Base-by-base conservation (phyloP, 2,329 filamentous ascomycete species). In the Teratosphaeria pseudoeucalypti region DNA sequence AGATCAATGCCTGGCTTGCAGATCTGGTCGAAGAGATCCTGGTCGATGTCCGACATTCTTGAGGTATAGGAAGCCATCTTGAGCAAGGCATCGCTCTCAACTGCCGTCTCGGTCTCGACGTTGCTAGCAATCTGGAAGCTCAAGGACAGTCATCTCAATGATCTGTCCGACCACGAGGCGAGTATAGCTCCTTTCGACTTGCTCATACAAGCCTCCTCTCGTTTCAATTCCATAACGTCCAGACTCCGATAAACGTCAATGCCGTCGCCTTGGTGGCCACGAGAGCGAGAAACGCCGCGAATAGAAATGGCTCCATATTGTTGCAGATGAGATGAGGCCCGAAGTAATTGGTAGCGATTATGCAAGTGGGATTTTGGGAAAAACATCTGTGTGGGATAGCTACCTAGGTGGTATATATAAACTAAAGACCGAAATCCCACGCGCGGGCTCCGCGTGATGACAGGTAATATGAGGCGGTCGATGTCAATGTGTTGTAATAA, bases 11-110 rank as follows among this genome's bases (percentile, higher is more conserved):
- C 89, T 68, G 90, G 81, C 2, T 75, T 68, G 57, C 90, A 84
- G 29, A 92, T 88, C 62, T 81, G 74, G 27, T 82, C 69, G 66
- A 88, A 84, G 57, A 92, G 75, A 47, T 81, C 77, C 16, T 86
- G 81, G 5, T 86, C 78, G 56, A 92, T 85, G 26, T 23, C 87
- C 88, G 2, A 89, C 86, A 69, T 95, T 91, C 70, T 86, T 87
- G 62, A 95, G 82, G 69, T 95, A 95, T 26, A 95, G 73, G 69
- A 95, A 95, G 1, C 90, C 90, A 95, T 88, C 71, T 92, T 87
- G 67, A 82, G n/a, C 34, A 95, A 76, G 0, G 89, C 89, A 73
- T 88, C 77, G 73, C 0, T 95, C 81, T 95, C 81, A 67, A 95
- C 94, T 34, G 76, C 76, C 2, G 87, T 81, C 74, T 94, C 95